Evolutionary conservation across 768 basidiomycete species (phyloP).

Genomic region (Suillus plorans): DNA sequence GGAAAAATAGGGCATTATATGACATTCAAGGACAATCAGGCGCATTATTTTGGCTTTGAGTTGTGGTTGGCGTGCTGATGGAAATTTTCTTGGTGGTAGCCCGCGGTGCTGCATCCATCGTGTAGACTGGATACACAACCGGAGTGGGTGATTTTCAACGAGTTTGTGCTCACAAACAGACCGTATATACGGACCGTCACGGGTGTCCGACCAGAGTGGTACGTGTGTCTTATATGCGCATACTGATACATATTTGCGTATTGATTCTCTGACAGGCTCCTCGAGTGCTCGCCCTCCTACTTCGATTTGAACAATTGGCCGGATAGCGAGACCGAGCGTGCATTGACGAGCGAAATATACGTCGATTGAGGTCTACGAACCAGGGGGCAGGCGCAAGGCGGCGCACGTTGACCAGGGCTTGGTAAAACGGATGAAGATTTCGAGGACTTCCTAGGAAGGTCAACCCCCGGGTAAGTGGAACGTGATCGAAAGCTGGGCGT

Average conservation of each 20-base stretch:
- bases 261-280: conserved; percentile 42
- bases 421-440: no score
- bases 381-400: no score
- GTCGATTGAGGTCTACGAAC: no score
- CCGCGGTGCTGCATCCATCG: conserved; percentile 60
- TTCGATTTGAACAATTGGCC: conserved; percentile 67
- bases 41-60: conserved; percentile 26
- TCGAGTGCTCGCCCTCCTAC: conserved; percentile 63
- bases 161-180: conserved; percentile 89
- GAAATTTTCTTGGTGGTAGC: conserved; percentile 5
- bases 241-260: neutral
- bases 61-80: neutral
- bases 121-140: conserved; percentile 86
- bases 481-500: no score
- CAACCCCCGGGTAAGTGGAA: no score
- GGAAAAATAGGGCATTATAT: conserved; percentile 85
- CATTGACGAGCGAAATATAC: conserved; percentile 41
- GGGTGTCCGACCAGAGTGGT: conserved; percentile 88
- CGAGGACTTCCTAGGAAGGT: no score
- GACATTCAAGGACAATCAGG: conserved; percentile 88
- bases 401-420: no score
- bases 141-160: conserved; percentile 92
- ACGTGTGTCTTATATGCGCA: conserved; percentile 20
- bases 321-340: conserved; percentile 70
- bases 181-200: conserved; percentile 92